Evolutionary conservation across 495 filamentous ascomycete species (phyloP).

Genomic region (Penicillium ochrochloron): DNA sequence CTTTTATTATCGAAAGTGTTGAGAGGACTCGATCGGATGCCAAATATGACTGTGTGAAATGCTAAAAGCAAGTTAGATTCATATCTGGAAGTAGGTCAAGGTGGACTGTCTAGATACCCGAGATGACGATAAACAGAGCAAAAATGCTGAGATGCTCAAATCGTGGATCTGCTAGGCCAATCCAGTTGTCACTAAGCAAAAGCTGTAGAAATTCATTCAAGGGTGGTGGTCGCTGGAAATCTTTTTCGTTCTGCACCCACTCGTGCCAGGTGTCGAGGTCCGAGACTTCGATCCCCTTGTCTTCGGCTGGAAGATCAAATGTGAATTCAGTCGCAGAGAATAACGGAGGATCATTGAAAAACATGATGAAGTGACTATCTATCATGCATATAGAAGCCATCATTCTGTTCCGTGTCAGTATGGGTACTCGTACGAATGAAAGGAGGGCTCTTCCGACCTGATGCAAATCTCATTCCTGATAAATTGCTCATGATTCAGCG

Average conservation of each 20-base stretch:
- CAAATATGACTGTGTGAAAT: slow-evolving; percentile 22
- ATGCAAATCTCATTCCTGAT: slow-evolving; percentile 20
- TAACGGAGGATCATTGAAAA: slow-evolving; percentile 23
- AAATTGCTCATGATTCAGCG: slow-evolving; percentile 7
- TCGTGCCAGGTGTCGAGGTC: slow-evolving; percentile 16
- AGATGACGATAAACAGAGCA: slow-evolving; percentile 19
- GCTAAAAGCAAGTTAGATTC: background rate
- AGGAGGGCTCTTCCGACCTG: slow-evolving; percentile 8
- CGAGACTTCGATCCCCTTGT: slow-evolving; percentile 20
- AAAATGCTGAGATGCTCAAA: slow-evolving; percentile 20
- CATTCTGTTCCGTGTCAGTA: slow-evolving; percentile 8
- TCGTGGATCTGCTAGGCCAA: background rate
- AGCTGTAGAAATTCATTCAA: slow-evolving; percentile 16
- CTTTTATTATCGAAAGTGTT: background rate
- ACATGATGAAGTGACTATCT: slow-evolving; percentile 25
- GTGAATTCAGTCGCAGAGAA: slow-evolving; percentile 18
- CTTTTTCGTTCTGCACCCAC: slow-evolving; percentile 17
- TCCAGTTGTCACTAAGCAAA: slow-evolving; percentile 19
- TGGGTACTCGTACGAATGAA: too few species aligned
- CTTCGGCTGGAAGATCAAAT: slow-evolving; percentile 28
- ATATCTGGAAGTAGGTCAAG: background rate
- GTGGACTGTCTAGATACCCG: slow-evolving; percentile 1
- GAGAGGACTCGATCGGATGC: slow-evolving; percentile 10
- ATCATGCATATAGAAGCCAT: slow-evolving; percentile 28
- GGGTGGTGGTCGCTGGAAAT: slow-evolving; percentile 14